A percentile compares a stretch with the other conserved stretches of the same genome.
Evolutionary conservation across 2,329 filamentous ascomycete species (phyloP).

Genomic region (Colletotrichum cordylinicola): DNA sequence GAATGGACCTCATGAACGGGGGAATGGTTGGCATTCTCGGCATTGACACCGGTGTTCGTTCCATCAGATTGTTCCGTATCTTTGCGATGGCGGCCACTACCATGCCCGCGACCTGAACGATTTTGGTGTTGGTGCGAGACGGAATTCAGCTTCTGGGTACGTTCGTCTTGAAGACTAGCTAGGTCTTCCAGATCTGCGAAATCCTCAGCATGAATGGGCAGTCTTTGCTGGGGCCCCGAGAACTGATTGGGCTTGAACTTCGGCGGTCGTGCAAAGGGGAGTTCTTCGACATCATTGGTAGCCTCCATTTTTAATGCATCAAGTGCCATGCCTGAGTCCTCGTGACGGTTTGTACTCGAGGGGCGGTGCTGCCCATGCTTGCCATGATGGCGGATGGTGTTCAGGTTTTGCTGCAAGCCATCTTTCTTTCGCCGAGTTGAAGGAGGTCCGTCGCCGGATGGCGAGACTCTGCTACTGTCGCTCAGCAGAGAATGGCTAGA

Average conservation of each 20-base stretch:
- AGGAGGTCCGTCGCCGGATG: background rate
- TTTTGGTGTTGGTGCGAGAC: background rate
- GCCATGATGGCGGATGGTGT: background rate
- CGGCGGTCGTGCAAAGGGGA: background rate
- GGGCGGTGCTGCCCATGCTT: background rate
- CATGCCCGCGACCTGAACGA: background rate
- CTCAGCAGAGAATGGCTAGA: background rate
- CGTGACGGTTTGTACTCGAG: background rate
- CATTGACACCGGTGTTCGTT: background rate
- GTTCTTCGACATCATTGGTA: background rate
- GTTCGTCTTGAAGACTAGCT: background rate
- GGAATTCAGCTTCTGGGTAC: background rate
- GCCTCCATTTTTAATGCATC: background rate
- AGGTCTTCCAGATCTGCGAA: background rate
- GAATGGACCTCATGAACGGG: background rate
- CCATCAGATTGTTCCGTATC: background rate
- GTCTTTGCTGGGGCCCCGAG: background rate
- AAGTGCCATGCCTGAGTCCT: background rate
- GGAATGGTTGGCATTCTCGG: background rate
- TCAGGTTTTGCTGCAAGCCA: background rate
- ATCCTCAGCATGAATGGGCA: background rate
- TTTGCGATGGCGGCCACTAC: background rate
- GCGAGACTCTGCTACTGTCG: background rate
- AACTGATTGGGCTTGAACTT: conserved; percentile 5
- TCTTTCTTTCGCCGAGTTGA: background rate